These are phyloP conservation scores for Cercophora sp. DNA, from an alignment of 495 filamentous ascomycete species.

Conservation along the genomic window DNA sequence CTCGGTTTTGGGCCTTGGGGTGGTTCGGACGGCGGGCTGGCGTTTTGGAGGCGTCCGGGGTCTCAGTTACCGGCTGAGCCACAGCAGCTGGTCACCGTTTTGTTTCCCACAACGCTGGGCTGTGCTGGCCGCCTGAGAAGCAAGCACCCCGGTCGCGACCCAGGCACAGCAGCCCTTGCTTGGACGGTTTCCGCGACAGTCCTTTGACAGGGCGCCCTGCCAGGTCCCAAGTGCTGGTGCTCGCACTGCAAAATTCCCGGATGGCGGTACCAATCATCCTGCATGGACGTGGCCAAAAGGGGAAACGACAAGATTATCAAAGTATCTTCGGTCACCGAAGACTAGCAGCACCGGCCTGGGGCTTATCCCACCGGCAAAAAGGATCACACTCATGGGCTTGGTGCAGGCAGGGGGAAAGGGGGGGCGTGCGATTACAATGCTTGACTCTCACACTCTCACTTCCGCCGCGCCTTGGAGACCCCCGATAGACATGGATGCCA, in stretches of 20 bases:
- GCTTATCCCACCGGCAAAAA: slow-evolving; percentile 33
- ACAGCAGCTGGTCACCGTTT: slow-evolving; percentile 15
- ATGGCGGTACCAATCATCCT: slow-evolving; percentile 31
- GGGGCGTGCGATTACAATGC: slow-evolving; percentile 18
- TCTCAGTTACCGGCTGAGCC: no score
- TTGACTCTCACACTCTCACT: slow-evolving; percentile 2
- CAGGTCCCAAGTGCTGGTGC: slow-evolving; percentile 56
- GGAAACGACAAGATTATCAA: slow-evolving; percentile 39
- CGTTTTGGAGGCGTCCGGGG: no score
- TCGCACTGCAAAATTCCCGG: slow-evolving; percentile 32
- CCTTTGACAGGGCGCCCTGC: slow-evolving; percentile 24
- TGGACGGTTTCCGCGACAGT: slow-evolving; percentile 21
- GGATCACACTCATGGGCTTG: slow-evolving; percentile 17
- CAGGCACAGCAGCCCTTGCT: slow-evolving; percentile 19
- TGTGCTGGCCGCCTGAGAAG: slow-evolving; percentile 5
- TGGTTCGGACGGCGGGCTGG: no score
- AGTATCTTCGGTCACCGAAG: slow-evolving; percentile 44
- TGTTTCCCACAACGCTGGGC: slow-evolving; percentile 3
- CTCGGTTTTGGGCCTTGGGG: no score
- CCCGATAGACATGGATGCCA: slow-evolving; percentile 16
- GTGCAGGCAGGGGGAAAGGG: neutral
- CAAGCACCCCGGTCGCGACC: slow-evolving; percentile 9
- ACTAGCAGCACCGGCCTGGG: slow-evolving; percentile 26
- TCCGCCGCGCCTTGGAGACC: neutral
- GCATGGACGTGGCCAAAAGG: slow-evolving; percentile 29